A percentile compares a stretch with the other conserved stretches of the same genome.
Evolutionary conservation across 2,329 filamentous ascomycete species (phyloP).

Genomic region (Penicillium glabrum): DNA sequence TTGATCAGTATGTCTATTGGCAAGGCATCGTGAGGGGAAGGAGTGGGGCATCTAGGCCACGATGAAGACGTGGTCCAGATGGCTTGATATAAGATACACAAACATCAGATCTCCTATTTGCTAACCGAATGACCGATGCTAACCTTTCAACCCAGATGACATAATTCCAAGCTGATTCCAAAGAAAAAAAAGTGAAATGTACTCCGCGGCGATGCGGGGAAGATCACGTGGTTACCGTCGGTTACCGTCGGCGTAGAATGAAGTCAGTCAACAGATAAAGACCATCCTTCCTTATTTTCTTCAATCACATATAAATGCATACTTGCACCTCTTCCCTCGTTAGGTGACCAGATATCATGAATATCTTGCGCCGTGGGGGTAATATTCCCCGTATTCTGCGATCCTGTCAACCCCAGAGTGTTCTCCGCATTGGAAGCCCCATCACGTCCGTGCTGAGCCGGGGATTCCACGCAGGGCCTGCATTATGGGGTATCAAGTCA

Average conservation of each 20-base stretch:
- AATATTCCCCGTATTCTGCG: slow-evolving; percentile 29
- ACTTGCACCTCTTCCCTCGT: background rate
- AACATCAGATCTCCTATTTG: background rate
- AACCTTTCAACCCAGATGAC: background rate
- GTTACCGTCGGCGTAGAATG: slow-evolving; percentile 23
- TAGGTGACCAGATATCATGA: slow-evolving; percentile 21
- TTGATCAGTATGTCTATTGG: background rate
- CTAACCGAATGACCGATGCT: background rate
- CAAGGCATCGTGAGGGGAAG: background rate
- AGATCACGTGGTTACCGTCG: slow-evolving; percentile 22
- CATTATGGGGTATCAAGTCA: slow-evolving; percentile 37
- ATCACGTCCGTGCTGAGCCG: slow-evolving; percentile 27
- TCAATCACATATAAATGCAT: background rate
- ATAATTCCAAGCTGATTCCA: background rate
- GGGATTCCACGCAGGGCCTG: slow-evolving; percentile 35
- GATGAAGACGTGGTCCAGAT: background rate
- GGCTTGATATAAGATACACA: background rate
- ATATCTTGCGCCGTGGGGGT: slow-evolving; percentile 30
- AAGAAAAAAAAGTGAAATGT: background rate
- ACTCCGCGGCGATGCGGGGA: slow-evolving; percentile 17
- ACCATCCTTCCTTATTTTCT: slow-evolving; percentile 6
- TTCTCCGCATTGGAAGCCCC: slow-evolving; percentile 27
- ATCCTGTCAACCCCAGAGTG: slow-evolving; percentile 24
- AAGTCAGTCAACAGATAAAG: slow-evolving; percentile 17
- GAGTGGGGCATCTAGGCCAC: background rate